A percentile compares a stretch with the other conserved stretches of the same genome.
Evolutionary conservation across 305 asterid species (phyloP).

Genomic region (Fraxinus platypoda): DNA sequence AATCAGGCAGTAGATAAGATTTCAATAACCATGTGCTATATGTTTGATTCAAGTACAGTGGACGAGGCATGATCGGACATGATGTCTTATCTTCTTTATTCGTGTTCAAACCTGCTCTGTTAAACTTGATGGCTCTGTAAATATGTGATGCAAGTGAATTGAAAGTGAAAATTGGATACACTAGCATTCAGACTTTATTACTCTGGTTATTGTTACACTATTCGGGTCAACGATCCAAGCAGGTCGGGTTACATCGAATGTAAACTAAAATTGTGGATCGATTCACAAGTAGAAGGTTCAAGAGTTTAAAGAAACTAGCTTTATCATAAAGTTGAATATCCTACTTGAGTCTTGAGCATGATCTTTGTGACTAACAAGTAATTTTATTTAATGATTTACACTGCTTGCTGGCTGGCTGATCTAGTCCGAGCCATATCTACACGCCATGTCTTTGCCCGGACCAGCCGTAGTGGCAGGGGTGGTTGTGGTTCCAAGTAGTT

Average conservation of each 20-base stretch:
- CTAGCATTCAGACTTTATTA: background rate
- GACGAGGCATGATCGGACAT: background rate
- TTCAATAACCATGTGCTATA: slow-evolving; percentile 15
- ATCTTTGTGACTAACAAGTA: background rate
- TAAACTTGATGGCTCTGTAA: background rate
- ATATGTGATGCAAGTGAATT: background rate
- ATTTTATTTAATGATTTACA: background rate
- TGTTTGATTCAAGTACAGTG: background rate
- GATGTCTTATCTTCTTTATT: background rate
- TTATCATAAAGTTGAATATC: background rate
- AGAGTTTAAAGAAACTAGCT: background rate
- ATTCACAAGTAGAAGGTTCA: background rate
- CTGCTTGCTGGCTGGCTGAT: background rate
- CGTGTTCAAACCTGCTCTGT: background rate
- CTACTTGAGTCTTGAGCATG: background rate
- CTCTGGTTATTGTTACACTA: background rate
- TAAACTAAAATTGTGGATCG: background rate
- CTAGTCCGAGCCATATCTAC: background rate
- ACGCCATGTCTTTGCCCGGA: background rate
- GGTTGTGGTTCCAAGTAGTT: background rate
- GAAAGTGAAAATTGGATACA: background rate
- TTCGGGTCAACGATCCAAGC: background rate
- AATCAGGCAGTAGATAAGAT: slow-evolving; percentile 31
- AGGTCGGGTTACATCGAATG: background rate
- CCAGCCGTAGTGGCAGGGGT: background rate